phyloP scores from a whole-genome alignment of 768 basidiomycete genomes.

The Mycena kentingensis region DNA sequence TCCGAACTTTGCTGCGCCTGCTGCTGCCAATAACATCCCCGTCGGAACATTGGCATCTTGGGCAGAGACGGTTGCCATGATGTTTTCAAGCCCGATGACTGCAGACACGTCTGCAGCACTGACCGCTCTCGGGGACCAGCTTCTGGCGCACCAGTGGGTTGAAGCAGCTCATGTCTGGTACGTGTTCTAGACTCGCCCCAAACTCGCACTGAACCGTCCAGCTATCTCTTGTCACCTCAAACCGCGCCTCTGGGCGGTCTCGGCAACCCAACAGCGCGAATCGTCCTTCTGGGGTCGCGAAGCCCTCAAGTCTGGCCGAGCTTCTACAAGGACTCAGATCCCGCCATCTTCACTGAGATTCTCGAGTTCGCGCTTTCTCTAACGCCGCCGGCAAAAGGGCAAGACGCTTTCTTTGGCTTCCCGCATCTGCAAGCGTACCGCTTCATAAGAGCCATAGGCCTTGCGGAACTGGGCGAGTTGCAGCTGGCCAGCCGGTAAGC shows the following conservation, averaged over 20 bases:
- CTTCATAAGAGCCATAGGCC: conserved; percentile 69
- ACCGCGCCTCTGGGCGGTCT: conserved; percentile 73
- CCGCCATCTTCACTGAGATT: conserved; percentile 85
- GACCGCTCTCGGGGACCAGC: conserved; percentile 81
- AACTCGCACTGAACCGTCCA: conserved; percentile 32
- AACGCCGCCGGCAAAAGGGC: conserved; percentile 72
- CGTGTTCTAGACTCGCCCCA: conserved; percentile 27
- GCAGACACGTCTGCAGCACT: conserved; percentile 73
- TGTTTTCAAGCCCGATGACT: conserved; percentile 69
- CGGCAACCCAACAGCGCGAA: conserved; percentile 65
- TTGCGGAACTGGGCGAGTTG: conserved; percentile 83
- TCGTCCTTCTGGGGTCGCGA: conserved; percentile 73
- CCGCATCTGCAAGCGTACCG: conserved; percentile 88
- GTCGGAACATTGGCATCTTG: conserved; percentile 70
- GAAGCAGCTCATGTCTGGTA: conserved; percentile 95
- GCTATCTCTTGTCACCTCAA: conserved; percentile 85
- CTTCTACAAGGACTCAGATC: conserved; percentile 68
- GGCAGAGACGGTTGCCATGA: conserved; percentile 85
- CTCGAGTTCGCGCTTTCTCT: conserved; percentile 88
- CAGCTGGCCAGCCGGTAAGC: conserved; percentile 73
- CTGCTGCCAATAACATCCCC: conserved; percentile 51
- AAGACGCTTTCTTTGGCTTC: conserved; percentile 81
- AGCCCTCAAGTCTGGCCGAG: conserved; percentile 52
- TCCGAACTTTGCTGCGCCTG: conserved; percentile 57
- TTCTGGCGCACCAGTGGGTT: conserved; percentile 68